Conservation (phyloP, 129 eudicot genomes). For the Calendula officinalis region DNA sequence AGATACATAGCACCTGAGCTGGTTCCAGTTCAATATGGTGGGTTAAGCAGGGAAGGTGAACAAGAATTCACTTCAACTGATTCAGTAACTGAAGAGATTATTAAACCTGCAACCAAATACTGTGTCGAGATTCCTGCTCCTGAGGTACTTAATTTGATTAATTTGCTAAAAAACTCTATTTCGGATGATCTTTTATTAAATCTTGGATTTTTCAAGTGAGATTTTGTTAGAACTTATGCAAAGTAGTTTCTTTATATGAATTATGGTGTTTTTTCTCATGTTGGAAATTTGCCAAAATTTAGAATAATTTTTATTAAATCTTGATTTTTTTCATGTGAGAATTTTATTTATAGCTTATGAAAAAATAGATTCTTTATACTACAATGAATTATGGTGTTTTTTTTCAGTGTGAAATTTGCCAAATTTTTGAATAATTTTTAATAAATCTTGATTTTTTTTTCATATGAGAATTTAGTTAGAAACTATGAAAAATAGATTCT, state of each 20-base stretch:
- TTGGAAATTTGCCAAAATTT: background rate
- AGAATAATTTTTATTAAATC: background rate
- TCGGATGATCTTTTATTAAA: background rate
- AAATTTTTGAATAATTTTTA: background rate
- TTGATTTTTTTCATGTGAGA: background rate
- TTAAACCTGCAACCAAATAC: conserved; percentile 67
- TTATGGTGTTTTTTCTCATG: background rate
- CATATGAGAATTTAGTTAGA: background rate
- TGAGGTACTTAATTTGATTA: conserved; percentile 46
- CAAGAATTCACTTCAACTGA: conserved; percentile 60
- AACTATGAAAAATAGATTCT: background rate
- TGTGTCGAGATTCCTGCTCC: conserved; percentile 59
- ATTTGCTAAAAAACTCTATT: too few relatives aligned
- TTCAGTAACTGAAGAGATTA: conserved; percentile 50
- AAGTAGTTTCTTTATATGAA: background rate
- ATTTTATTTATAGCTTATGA: background rate
- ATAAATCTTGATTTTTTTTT: background rate
- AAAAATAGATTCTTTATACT: background rate
- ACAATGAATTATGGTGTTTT: background rate
- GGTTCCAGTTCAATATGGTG: conserved; percentile 90
- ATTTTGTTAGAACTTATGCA: background rate
- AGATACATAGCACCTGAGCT: conserved; percentile 88
- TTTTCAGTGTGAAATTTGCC: background rate
- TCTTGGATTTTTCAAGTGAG: background rate
- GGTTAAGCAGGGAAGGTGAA: conserved; percentile 72